A percentile compares a stretch with the other conserved stretches of the same genome.
phyloP scores from a whole-genome alignment of 1,284 basidiomycete genomes.

The Ganoderma lingzhi region DNA sequence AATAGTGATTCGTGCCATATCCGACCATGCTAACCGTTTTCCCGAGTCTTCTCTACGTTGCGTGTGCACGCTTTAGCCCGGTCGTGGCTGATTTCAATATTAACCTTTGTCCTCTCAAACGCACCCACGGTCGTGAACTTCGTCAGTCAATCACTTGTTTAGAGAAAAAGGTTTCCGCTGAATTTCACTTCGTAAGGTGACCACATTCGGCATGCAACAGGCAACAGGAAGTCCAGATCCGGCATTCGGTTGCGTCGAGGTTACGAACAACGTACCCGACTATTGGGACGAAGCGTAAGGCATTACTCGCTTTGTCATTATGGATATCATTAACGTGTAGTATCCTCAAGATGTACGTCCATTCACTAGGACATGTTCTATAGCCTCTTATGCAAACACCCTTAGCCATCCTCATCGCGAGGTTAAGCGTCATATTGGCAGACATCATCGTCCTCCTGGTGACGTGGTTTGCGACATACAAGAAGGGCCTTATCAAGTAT shows the following conservation, averaged over 20 bases:
- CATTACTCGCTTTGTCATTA: not conserved
- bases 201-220: not conserved
- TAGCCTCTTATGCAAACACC: not conserved
- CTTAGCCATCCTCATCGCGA: not conserved
- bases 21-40: not conserved
- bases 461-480: not conserved
- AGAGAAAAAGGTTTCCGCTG: not conserved
- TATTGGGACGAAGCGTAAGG: not conserved
- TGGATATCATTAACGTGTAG: not conserved
- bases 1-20: not conserved
- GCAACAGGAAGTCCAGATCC: not conserved
- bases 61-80: not conserved
- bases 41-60: not conserved
- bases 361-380: not conserved
- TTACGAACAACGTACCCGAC: not conserved
- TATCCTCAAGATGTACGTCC: not conserved
- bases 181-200: not conserved
- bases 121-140: not conserved
- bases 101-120: not conserved
- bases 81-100: not conserved
- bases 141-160: not conserved
- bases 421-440: not conserved
- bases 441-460: slow-evolving; percentile 1
- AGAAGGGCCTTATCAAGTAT: not conserved
- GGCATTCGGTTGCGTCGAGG: not conserved